Base-by-base conservation (phyloP, 2,329 filamentous ascomycete genomes). In the Dactylellina drechsleri region DNA sequence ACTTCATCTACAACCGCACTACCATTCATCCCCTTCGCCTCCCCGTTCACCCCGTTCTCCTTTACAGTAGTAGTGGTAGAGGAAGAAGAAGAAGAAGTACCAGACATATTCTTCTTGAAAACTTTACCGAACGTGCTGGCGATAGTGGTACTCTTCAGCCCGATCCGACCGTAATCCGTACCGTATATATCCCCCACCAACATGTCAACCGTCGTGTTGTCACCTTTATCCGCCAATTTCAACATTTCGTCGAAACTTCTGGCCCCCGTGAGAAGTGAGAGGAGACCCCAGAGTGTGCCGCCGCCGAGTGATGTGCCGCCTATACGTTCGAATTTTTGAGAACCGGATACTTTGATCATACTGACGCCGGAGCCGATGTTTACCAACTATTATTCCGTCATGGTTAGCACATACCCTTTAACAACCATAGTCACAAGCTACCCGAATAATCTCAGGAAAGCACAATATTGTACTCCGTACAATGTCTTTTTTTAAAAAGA, bases 121-220 rank as follows among this genome's bases (percentile, higher is more conserved):
- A 99, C 94, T 81, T 98, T 98, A 68, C 95, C 95, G 81, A 99
- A 98, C 0, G 92, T 96, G 79, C 91, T 96, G 3, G 95, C 95
- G 79, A 99, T 99, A 8, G 95, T 94, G 3, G 90, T 96, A 82
- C 91, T 94, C 84, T 97, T 98, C 56, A 99, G 86, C 0, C 95
- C 95, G 72, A 99, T 98, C 83, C 97, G 97, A 81, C 89, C 90
- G 80, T 99, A 99, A 78, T 96, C 94, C 77, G 91, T 91, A 70
- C 95, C 95, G 82, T 99, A 99, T 60, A 99, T 99, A 82, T 99
- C 95, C 18, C 95, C 95, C 0, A 99, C 95, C 16, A 99, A 86
- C 90, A 99, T 93, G 81, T 99, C 95, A 8, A 99, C 95, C 28
- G 91, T 90, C 43, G 90, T 87, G 80, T 99, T 99, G 83, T 99